Evolutionary conservation across 2,329 filamentous ascomycete species (phyloP).

Genomic region (Zalaria obscura): DNA sequence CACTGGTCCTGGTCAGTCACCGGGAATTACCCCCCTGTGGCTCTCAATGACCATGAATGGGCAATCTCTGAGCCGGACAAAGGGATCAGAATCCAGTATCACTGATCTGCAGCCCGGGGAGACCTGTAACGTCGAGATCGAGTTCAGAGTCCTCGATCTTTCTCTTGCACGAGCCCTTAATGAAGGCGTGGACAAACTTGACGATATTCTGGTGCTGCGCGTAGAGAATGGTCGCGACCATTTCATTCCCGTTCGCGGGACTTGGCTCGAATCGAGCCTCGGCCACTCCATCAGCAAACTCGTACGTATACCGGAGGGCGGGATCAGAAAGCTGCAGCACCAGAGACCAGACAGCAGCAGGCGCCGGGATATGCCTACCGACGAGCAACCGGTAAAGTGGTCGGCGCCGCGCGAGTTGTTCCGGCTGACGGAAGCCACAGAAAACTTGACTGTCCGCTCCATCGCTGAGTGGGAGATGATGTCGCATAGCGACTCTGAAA

Average conservation of each 20-base stretch:
- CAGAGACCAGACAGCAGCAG: slow-evolving; percentile 28
- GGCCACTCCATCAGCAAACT: slow-evolving; percentile 80
- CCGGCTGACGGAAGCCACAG: slow-evolving; percentile 70
- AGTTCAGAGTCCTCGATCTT: slow-evolving; percentile 50
- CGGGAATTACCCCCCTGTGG: slow-evolving; percentile 47
- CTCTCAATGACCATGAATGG: slow-evolving; percentile 51
- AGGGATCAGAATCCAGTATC: slow-evolving; percentile 8
- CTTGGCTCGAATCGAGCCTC: slow-evolving; percentile 71
- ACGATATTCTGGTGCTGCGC: slow-evolving; percentile 78
- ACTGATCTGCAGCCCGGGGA: slow-evolving; percentile 68
- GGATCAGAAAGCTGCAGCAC: slow-evolving; percentile 57
- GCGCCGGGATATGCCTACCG: neutral
- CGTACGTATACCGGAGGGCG: slow-evolving; percentile 65
- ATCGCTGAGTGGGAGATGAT: slow-evolving; percentile 51
- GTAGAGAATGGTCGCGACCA: slow-evolving; percentile 78
- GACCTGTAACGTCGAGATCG: slow-evolving; percentile 55
- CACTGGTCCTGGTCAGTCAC: slow-evolving; percentile 26
- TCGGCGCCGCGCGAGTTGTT: slow-evolving; percentile 84
- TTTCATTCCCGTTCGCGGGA: slow-evolving; percentile 68
- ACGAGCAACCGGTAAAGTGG: slow-evolving; percentile 42
- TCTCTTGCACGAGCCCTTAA: slow-evolving; percentile 58
- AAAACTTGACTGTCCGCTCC: slow-evolving; percentile 42
- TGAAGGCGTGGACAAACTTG: slow-evolving; percentile 47
- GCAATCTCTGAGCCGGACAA: slow-evolving; percentile 4
- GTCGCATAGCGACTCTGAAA: slow-evolving; percentile 19